phyloP scores from a whole-genome alignment of 768 basidiomycete genomes.

The Galerina marginata region DNA sequence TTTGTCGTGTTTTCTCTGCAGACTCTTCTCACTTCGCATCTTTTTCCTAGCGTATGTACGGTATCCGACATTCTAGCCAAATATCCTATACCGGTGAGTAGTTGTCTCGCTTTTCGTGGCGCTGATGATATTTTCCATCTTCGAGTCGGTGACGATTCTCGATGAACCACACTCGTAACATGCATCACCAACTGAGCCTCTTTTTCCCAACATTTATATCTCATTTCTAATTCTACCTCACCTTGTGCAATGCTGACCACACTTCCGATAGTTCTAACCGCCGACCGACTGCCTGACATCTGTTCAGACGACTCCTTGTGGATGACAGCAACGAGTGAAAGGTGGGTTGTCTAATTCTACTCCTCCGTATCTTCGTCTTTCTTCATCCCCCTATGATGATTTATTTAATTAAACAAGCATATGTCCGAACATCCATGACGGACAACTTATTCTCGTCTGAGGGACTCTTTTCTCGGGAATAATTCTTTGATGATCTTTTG shows the following conservation, averaged over 20 bases:
- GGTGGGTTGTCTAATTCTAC: conserved; percentile 4
- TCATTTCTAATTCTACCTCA: conserved; percentile 12
- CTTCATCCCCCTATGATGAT: conserved; percentile 23
- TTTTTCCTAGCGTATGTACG: background rate
- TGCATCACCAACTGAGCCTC: conserved; percentile 70
- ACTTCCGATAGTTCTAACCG: too few relatives aligned
- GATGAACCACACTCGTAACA: conserved; percentile 80
- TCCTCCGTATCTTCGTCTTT: background rate
- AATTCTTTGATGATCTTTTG: background rate
- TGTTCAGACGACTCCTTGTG: too few relatives aligned
- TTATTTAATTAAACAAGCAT: conserved; percentile 30
- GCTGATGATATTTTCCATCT: conserved; percentile 73
- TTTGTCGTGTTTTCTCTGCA: background rate
- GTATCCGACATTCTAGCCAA: too few relatives aligned
- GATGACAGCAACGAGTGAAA: background rate
- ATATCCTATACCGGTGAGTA: conserved; percentile 36
- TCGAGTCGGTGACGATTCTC: conserved; percentile 72
- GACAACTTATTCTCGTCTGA: conserved; percentile 30
- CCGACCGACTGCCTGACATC: too few relatives aligned
- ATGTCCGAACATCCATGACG: conserved; percentile 31
- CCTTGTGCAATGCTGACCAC: conserved; percentile 6
- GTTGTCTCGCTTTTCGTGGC: conserved; percentile 21
- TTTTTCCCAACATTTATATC: conserved; percentile 5
- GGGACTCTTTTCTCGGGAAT: conserved; percentile 9
- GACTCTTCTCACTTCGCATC: background rate